Percentiles rank a stretch among this genome's conserved stretches.
Evolutionary conservation across 441 rosid species (phyloP).

Genomic region (Populus tomentosa): DNA sequence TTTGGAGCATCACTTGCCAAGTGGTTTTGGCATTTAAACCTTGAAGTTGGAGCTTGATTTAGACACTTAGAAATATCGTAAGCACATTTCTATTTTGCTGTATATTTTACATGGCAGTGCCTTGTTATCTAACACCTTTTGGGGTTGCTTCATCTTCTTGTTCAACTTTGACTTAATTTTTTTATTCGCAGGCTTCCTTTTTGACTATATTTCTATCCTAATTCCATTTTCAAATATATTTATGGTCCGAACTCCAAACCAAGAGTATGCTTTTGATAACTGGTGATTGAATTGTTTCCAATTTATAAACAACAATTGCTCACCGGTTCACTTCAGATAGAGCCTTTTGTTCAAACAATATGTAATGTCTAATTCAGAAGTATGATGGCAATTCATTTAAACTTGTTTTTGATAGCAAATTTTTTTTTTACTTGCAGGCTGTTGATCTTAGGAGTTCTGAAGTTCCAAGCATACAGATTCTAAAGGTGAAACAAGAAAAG

Average conservation of each 20-base stretch:
- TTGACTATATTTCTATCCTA: background rate
- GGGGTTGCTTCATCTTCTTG: background rate
- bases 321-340: background rate
- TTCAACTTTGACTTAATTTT: background rate
- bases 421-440: slow-evolving; percentile 40
- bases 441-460: slow-evolving; percentile 79
- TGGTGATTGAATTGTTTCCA: background rate
- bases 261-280: background rate
- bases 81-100: background rate
- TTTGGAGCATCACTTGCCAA: background rate
- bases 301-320: background rate
- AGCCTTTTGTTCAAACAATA: background rate
- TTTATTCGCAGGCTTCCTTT: background rate
- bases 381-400: background rate
- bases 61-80: background rate
- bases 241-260: background rate
- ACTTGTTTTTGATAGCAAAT: background rate
- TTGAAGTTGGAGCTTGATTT: background rate
- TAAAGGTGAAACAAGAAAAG: slow-evolving; percentile 46
- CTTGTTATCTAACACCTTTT: background rate
- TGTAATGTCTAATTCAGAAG: background rate
- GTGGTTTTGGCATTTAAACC: background rate
- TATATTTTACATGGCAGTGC: background rate
- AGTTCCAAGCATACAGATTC: slow-evolving; percentile 27
- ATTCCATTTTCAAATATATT: background rate